Base-by-base conservation (phyloP, 2,329 filamentous ascomycete species). In the Neofusicoccum umdonicola region DNA sequence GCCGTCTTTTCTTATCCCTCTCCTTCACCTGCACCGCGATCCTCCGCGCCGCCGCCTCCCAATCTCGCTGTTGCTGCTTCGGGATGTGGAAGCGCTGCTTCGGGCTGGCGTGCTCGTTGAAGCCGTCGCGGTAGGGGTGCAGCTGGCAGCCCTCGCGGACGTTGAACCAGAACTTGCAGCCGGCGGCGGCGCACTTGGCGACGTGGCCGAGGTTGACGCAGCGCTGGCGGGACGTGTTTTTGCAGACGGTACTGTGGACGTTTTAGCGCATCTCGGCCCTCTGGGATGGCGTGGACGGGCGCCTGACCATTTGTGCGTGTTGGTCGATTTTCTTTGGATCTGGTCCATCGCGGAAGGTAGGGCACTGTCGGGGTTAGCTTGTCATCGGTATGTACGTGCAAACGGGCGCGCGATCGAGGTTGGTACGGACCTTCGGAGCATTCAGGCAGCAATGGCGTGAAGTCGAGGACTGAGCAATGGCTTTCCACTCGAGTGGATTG, bases 101-200 rank as follows among this genome's bases (percentile, higher is more conserved):
- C 4, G 51, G 51, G 13, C 39, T 42, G 17, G 22, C 35, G 7
- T 57, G 19, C 11, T 42, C 13, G 37, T 44, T 57, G 52, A 57
- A 57, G 6, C 52, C 35, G 6, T 57, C 52, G n/a, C 22, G 39
- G 37, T 57, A 57, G 9, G 37, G 52, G 15, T 57, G 52, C 7
- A 42, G 12, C 13, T 44, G 19, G 22, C 52, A 57, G 2, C 52
- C 37, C 12, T 57, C 52, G 11, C 37, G 52, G 37, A 34, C 22
- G 22, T 42, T 57, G 52, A 57, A 57, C 52, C 37, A 57, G 39
- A 57, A 57, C 17, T 57, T 57, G 39, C 35, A 57, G 52, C 37
- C 52, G 4, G 37, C 11, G 19, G 52, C 37, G 15, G 19, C 42
- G 37, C 52, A 42, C 8, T 56, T 56, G 37, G 52, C 52, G 19